Base-by-base conservation (phyloP, 148 eudicot genomes). In the Persicaria tinctoria region DNA sequence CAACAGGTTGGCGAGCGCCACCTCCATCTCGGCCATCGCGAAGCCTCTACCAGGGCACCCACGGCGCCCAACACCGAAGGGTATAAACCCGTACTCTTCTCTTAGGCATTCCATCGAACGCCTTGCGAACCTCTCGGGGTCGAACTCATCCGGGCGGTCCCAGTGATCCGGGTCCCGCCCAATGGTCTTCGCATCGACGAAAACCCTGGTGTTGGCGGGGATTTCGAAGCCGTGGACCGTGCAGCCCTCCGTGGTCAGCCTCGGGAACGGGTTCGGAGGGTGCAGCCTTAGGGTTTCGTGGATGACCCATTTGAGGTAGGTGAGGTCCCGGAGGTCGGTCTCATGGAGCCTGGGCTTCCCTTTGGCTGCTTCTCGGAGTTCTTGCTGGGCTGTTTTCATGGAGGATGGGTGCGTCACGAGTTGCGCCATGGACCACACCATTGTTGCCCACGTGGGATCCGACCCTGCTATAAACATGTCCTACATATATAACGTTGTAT, bases 391-490 rank as follows among this genome's bases (percentile, higher is more conserved):
- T 80, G 51, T 85, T 74, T 56, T 79, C 84, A 85, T 79, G 53
- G 41, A 50, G 44, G 78, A 47, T 45, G 91, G 91, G 47, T 89
- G 78, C 62, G 50, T 84, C 0, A 86, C 85, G 59, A 89, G 84
- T 74, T 89, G 87, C 0, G 83, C 8, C 91, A 89, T 84, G 64
- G 78, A 78, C 90, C 91, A 89, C 57, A 78, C 88, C 4, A 89
- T 74, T 32, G 86, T 83, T 72, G 85, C 85, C 20, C 91, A 54
- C 7, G 89, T 74, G 13, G 91, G 83, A 53, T 89, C 93, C 0
- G 87, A 72, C 51, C 89, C 93, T 1, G 89, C 93, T 27, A 84
- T 68, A 59, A 87, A 89, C 68, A 87, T 80, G 47, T 87, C 93
- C 93, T 89, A 46, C n/a, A 23, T n/a, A 57, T 5, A 5, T 57